Conservation (phyloP, 2,329 filamentous ascomycete genomes). For the Nectriaceae sp. region DNA sequence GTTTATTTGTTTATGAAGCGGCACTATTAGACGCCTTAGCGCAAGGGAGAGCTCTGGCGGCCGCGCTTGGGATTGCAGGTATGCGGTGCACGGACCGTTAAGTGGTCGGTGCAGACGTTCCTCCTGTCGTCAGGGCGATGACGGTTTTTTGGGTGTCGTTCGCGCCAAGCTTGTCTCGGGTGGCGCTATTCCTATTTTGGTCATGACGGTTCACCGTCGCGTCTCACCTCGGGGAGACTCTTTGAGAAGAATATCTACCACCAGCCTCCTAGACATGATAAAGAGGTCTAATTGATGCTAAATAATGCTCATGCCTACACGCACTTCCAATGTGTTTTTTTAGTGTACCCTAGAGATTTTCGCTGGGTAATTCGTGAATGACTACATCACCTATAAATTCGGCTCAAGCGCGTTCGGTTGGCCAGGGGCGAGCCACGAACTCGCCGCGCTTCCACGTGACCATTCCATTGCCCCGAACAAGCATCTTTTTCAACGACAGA, state of each 20-base stretch:
- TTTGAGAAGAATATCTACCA: conserved; percentile 13
- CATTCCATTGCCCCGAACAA: not conserved
- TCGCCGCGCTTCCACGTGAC: conserved; percentile 25
- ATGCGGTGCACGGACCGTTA: conserved; percentile 26
- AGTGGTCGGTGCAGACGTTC: conserved; percentile 13
- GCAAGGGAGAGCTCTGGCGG: conserved; percentile 17
- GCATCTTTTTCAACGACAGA: conserved; percentile 7
- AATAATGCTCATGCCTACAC: not conserved
- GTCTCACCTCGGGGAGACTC: conserved; percentile 22
- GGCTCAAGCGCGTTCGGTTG: conserved; percentile 11
- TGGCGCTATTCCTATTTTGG: conserved; percentile 6
- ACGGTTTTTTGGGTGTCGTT: conserved; percentile 23
- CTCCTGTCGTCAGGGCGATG: conserved; percentile 37
- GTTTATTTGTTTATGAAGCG: conserved; percentile 38
- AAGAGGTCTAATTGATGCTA: not conserved
- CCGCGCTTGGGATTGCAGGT: conserved; percentile 13
- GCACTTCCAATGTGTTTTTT: not conserved
- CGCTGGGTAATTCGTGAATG: conserved; percentile 6
- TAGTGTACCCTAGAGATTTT: not conserved
- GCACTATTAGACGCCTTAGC: conserved; percentile 24
- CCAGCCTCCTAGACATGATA: conserved; percentile 1
- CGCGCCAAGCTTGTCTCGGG: conserved; percentile 5
- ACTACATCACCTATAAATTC: conserved; percentile 4
- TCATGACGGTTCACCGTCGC: conserved; percentile 14
- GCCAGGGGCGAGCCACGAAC: conserved; percentile 6